Base-by-base conservation (phyloP, 2,329 filamentous ascomycete genomes). In the Hymenoscyphus linearis region DNA sequence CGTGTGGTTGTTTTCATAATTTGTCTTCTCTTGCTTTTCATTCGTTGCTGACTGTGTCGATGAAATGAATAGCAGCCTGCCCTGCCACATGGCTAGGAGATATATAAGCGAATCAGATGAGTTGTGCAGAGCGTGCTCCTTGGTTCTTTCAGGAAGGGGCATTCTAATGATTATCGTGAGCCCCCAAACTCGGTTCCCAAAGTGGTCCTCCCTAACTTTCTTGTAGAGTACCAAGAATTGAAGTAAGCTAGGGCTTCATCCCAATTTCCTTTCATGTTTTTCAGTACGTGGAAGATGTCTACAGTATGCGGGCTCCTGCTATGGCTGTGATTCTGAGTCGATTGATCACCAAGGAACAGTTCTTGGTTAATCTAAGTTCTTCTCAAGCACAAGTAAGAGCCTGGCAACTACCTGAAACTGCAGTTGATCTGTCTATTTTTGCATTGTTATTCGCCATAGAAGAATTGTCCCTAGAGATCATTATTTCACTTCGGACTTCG, bases 361-460 rank as follows among this genome's bases (percentile, higher is more conserved):
- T 14, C 12, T 25, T 58, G 26, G 40, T 54, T 40, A 35, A 18
- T 59, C n/a, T 52, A 27, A 37, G 2, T 22, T 22, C 26, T 14
- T 58, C 14, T 34, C 36, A 14, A 25, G n/a, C 58, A 12, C 36
- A 55, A 47, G n/a, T 50, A 40, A 60, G 61, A 67, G 64, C 60
- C 65, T 64, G 60, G 47, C 58, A 59, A 54, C 52, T 55, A 58
- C 53, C 40, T 37, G 31, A 58, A 16, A 56, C 16, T 26, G 14
- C 25, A 44, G 36, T 57, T 59, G 59, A 55, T 54, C 57, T 64
- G 40, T 58, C 62, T 62, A 34, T 58, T 57, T 60, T 57, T 60
- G 52, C 35, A 57, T 57, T 26, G 37, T 58, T 63, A 68, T 69
- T 69, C 63, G 66, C 67, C 64, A 66, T 64, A 31, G n/a, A 26